phyloP scores from a whole-genome alignment of 2,329 filamentous ascomycete species.

The Stylonectria norvegica region DNA sequence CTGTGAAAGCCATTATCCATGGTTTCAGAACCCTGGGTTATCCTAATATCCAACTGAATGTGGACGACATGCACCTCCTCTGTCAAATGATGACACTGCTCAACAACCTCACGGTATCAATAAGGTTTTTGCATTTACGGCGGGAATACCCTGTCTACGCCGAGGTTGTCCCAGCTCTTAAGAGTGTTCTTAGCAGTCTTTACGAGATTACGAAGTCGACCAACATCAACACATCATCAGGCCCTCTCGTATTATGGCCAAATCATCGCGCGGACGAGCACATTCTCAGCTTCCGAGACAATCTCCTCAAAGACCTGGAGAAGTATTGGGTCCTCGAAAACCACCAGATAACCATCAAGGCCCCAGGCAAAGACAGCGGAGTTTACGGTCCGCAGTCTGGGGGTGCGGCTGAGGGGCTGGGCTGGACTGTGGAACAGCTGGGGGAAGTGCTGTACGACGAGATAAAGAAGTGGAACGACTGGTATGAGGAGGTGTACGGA shows the following conservation, averaged over 20 bases:
- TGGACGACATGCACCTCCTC: slow-evolving; percentile 27
- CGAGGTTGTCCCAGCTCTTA: slow-evolving; percentile 1
- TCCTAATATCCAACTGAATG: too few relatives aligned
- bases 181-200: too few relatives aligned
- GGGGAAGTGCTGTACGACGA: slow-evolving; percentile 30
- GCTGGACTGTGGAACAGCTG: slow-evolving; percentile 32
- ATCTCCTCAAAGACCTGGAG: slow-evolving; percentile 43
- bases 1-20: slow-evolving; percentile 31
- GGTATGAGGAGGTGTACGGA: slow-evolving; percentile 28
- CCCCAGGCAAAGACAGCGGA: slow-evolving; percentile 32
- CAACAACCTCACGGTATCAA: too few relatives aligned
- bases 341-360: slow-evolving; percentile 36
- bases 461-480: slow-evolving; percentile 33
- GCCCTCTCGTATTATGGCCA: too few relatives aligned
- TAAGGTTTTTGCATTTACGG: too few relatives aligned
- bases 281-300: slow-evolving; percentile 38
- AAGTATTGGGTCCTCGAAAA: slow-evolving; percentile 41
- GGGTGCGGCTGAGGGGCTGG: slow-evolving; percentile 32
- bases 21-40: too few relatives aligned
- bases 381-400: slow-evolving; percentile 33
- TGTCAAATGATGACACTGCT: slow-evolving; percentile 26
- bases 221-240: too few relatives aligned
- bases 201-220: too few relatives aligned
- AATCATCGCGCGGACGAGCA: too few relatives aligned
- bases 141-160: slow-evolving; percentile 18